Conservation (phyloP, 805 yeast species). For the Wickerhamiella bombiphila region DNA sequence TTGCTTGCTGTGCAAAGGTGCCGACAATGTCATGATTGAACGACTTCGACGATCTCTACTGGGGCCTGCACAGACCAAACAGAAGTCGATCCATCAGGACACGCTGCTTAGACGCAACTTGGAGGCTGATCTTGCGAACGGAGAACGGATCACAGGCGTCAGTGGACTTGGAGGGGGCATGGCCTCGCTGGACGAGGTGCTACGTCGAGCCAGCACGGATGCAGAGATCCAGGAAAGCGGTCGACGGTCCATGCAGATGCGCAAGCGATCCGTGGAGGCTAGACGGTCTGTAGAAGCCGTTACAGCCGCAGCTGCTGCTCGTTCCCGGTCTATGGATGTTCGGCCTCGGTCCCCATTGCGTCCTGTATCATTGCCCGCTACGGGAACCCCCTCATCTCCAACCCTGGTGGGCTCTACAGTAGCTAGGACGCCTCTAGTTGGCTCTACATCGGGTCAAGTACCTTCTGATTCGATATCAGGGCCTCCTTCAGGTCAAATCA, state of each 20-base stretch:
- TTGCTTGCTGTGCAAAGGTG: slow-evolving; percentile 82
- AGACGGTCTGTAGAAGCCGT: slow-evolving; percentile 2
- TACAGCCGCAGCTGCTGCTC: slow-evolving; percentile 2
- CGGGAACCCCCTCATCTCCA: too few species aligned
- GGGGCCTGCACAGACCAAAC: slow-evolving; percentile 46
- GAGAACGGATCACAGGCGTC: slow-evolving; percentile 3
- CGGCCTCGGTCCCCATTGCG: not conserved
- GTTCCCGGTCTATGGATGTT: not conserved
- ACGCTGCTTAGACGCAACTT: slow-evolving; percentile 50
- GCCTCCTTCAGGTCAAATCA: not conserved
- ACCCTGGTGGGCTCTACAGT: too few species aligned
- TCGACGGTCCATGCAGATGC: slow-evolving; percentile 13
- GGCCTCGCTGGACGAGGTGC: slow-evolving; percentile 9
- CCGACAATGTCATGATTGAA: slow-evolving; percentile 79
- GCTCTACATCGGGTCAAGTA: not conserved
- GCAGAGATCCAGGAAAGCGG: slow-evolving; percentile 15
- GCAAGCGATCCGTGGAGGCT: slow-evolving; percentile 2
- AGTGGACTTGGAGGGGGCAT: slow-evolving; percentile 4
- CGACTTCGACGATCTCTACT: slow-evolving; percentile 36
- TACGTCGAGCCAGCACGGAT: slow-evolving; percentile 14
- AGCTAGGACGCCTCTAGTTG: not conserved
- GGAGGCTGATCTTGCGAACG: slow-evolving; percentile 40
- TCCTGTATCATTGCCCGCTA: not conserved
- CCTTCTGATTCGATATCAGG: not conserved
- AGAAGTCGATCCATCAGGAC: slow-evolving; percentile 43